Conservation (phyloP, 768 basidiomycete species). For the Rhodotorula sphaerocarpa region DNA sequence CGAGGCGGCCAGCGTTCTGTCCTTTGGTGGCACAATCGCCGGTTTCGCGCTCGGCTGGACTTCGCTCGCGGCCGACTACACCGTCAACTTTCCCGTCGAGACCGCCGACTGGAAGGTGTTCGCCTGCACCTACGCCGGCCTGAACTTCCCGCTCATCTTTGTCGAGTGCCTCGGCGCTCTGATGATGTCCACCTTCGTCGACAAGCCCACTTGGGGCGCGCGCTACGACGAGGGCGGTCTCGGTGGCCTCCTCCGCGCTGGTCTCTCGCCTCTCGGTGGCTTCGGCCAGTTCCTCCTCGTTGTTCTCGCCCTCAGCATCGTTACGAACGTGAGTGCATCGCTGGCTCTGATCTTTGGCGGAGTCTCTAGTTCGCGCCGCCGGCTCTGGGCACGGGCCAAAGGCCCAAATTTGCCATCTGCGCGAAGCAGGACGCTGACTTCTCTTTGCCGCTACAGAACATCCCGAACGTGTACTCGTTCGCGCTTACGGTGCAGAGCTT, state of each 20-base stretch:
- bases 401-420: no score
- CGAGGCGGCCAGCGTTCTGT: slow-evolving; percentile 45
- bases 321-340: slow-evolving; percentile 49
- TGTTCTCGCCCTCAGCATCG: slow-evolving; percentile 44
- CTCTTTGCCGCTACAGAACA: no score
- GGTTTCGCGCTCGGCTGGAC: slow-evolving; percentile 48
- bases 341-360: no score
- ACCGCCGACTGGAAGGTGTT: slow-evolving; percentile 46
- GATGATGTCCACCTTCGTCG: slow-evolving; percentile 45
- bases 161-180: slow-evolving; percentile 50
- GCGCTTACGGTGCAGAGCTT: slow-evolving; percentile 50
- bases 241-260: slow-evolving; percentile 49
- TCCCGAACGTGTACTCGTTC: slow-evolving; percentile 47
- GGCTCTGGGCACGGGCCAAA: no score
- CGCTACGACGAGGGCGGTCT: slow-evolving; percentile 46
- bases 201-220: slow-evolving; percentile 44
- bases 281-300: slow-evolving; percentile 51
- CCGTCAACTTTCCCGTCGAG: slow-evolving; percentile 47
- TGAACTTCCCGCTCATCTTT: slow-evolving; percentile 41
- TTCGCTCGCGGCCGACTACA: slow-evolving; percentile 47
- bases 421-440: no score
- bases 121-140: slow-evolving; percentile 43
- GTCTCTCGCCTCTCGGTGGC: slow-evolving; percentile 39
- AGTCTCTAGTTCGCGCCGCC: no score
- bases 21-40: slow-evolving; percentile 44